These are phyloP conservation scores for Halophytophthora batemanensis DNA, from an alignment of 352 stramenopile species.

Conservation along the genomic window DNA sequence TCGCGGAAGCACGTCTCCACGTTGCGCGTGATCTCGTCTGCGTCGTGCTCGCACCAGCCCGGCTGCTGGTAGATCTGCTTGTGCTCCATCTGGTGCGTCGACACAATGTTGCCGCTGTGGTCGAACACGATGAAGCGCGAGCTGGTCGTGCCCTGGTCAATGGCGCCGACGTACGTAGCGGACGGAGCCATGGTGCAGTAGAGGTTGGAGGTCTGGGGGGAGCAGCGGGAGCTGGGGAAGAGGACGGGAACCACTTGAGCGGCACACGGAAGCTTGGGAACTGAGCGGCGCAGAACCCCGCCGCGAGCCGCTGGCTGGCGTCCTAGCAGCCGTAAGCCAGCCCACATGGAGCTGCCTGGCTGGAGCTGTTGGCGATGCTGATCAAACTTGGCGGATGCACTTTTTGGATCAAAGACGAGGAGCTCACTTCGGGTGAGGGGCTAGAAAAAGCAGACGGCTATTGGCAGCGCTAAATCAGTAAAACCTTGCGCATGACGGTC, in stretches of 20 bases:
- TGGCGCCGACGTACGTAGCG: slow-evolving; percentile 78
- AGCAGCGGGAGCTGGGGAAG: slow-evolving; percentile 2
- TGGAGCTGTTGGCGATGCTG: too few species aligned
- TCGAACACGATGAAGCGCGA: slow-evolving; percentile 97
- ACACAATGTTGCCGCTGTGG: slow-evolving; percentile 84
- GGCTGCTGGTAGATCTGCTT: slow-evolving; percentile 95
- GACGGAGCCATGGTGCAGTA: slow-evolving; percentile 32
- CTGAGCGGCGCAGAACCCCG: slow-evolving; percentile 17
- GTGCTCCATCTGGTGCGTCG: slow-evolving; percentile 94
- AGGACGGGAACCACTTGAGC: slow-evolving; percentile 12
- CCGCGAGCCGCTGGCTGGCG: neutral
- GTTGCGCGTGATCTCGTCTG: slow-evolving; percentile 93
- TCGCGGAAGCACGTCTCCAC: slow-evolving; percentile 71
- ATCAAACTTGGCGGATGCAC: too few species aligned
- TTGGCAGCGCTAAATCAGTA: neutral
- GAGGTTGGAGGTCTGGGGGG: slow-evolving; percentile 3
- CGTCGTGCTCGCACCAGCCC: slow-evolving; percentile 98
- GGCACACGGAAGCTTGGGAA: slow-evolving; percentile 32
- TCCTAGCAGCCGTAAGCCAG: too few species aligned
- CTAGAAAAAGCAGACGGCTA: neutral
- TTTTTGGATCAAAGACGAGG: neutral
- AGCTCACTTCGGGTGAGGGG: neutral
- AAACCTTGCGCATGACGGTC: neutral
- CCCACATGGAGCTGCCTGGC: too few species aligned
- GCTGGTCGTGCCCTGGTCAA: slow-evolving; percentile 97